These are phyloP conservation scores for Phytophthora tentaculata DNA, from an alignment of 352 stramenopile species.

Conservation along the genomic window DNA sequence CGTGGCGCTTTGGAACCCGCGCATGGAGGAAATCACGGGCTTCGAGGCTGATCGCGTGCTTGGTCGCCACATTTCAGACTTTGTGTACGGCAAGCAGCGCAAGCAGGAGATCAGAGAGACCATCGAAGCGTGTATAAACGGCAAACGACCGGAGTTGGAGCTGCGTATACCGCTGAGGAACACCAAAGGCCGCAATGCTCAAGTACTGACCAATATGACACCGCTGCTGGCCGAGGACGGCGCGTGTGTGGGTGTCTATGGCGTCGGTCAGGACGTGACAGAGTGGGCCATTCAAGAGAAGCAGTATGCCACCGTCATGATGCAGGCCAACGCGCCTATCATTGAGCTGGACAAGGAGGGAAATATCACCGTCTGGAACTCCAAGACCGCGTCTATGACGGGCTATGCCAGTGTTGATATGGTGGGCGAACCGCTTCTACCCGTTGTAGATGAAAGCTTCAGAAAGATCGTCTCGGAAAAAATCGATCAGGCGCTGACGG, in stretches of 20 bases:
- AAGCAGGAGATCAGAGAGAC: conserved; percentile 40
- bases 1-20: conserved; percentile 75
- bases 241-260: conserved; percentile 56
- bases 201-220: conserved; percentile 64
- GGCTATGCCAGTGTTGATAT: conserved; percentile 57
- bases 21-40: conserved; percentile 63
- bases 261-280: conserved; percentile 66
- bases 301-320: conserved; percentile 76
- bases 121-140: conserved; percentile 35
- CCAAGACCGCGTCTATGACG: conserved; percentile 61
- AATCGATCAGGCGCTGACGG: conserved; percentile 56
- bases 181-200: conserved; percentile 44
- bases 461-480: conserved; percentile 53
- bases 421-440: conserved; percentile 55
- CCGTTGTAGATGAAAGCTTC: conserved; percentile 56
- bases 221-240: conserved; percentile 51
- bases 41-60: conserved; percentile 49
- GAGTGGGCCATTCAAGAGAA: conserved; percentile 59
- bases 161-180: conserved; percentile 60
- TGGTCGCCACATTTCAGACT: conserved; percentile 49
- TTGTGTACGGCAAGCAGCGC: conserved; percentile 55
- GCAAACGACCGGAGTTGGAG: conserved; percentile 49
- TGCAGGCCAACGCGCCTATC: conserved; percentile 79
- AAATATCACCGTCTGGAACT: conserved; percentile 76
- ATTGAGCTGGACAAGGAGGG: conserved; percentile 82